phyloP scores from a whole-genome alignment of 208 protist species.

The Crithidia mellificae region DNA sequence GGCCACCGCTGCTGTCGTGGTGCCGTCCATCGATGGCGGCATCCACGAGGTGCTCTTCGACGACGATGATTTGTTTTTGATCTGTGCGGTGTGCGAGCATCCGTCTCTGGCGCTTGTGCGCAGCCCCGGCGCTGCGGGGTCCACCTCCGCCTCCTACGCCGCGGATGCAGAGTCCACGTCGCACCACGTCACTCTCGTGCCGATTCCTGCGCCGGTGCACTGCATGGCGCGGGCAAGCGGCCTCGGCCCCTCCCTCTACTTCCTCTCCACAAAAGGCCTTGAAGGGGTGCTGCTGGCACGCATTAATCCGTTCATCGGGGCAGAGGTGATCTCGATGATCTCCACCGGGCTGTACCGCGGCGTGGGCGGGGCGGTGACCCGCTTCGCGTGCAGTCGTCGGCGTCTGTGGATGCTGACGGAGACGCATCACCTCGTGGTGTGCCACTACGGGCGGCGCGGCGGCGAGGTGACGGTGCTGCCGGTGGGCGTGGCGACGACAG shows the following conservation, averaged over 20 bases:
- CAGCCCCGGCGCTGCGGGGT: constrained; percentile 20
- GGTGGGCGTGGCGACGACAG: constrained; percentile 62
- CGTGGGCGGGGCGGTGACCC: constrained; percentile 62
- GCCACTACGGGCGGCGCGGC: constrained; percentile 51
- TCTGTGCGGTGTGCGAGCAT: constrained; percentile 53
- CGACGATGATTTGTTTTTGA: constrained; percentile 71
- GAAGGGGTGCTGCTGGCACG: constrained; percentile 74
- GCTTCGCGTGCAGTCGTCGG: constrained; percentile 54
- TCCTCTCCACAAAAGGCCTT: constrained; percentile 46
- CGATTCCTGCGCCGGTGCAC: constrained; percentile 59
- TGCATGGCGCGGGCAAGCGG: constrained; percentile 45
- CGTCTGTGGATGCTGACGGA: constrained; percentile 71
- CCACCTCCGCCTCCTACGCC: background rate
- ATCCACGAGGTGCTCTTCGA: constrained; percentile 56
- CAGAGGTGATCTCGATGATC: constrained; percentile 66
- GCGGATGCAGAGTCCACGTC: constrained; percentile 7
- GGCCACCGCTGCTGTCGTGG: constrained; percentile 20
- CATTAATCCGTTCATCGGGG: constrained; percentile 59
- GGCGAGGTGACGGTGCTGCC: constrained; percentile 56
- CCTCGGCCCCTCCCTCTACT: constrained; percentile 66
- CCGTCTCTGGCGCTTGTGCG: constrained; percentile 47
- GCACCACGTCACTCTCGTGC: constrained; percentile 30
- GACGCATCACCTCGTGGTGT: constrained; percentile 78
- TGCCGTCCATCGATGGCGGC: constrained; percentile 60
- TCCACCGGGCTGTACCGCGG: constrained; percentile 67